Evolutionary conservation across 257 asterid species (phyloP).

Genomic region (Eustoma russellianum): DNA sequence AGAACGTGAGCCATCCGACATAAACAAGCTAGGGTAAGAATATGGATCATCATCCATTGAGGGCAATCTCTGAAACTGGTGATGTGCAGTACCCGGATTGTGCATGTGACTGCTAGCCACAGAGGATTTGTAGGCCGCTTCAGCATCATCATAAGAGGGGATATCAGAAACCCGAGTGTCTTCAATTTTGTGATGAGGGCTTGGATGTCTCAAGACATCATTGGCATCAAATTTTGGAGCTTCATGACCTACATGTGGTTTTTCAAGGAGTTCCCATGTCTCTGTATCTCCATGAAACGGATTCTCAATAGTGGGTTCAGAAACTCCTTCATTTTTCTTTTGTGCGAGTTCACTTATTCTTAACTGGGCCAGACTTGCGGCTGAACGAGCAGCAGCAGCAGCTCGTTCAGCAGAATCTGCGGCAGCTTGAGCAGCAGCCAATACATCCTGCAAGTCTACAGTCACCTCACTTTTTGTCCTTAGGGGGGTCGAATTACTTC

Average conservation of each 20-base stretch:
- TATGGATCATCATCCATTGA: constrained; percentile 67
- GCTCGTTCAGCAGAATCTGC: constrained; percentile 90
- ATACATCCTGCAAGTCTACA: constrained; percentile 60
- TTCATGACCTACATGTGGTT: constrained; percentile 19
- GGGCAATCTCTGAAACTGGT: constrained; percentile 65
- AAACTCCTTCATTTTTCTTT: constrained; percentile 29
- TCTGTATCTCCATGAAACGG: constrained; percentile 38
- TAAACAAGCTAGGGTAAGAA: constrained; percentile 78
- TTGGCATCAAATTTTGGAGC: constrained; percentile 24
- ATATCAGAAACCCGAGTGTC: constrained; percentile 12
- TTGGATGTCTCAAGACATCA: constrained; percentile 22
- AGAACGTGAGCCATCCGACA: constrained; percentile 44
- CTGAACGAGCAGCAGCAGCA: constrained; percentile 88
- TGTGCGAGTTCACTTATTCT: constrained; percentile 59
- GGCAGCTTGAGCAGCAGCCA: constrained; percentile 87
- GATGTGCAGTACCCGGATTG: constrained; percentile 23
- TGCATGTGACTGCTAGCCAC: constrained; percentile 11
- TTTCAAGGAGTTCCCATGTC: constrained; percentile 15
- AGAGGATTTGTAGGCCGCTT: constrained; percentile 20
- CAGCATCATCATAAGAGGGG: constrained; percentile 20
- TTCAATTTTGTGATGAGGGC: constrained; percentile 11
- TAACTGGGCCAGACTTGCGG: constrained; percentile 77
- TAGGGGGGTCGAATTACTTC: constrained; percentile 18
- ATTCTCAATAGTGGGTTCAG: constrained; percentile 26
- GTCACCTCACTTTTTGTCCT: constrained; percentile 21